phyloP scores from a whole-genome alignment of 768 basidiomycete species.

The Gyrodon lividus region DNA sequence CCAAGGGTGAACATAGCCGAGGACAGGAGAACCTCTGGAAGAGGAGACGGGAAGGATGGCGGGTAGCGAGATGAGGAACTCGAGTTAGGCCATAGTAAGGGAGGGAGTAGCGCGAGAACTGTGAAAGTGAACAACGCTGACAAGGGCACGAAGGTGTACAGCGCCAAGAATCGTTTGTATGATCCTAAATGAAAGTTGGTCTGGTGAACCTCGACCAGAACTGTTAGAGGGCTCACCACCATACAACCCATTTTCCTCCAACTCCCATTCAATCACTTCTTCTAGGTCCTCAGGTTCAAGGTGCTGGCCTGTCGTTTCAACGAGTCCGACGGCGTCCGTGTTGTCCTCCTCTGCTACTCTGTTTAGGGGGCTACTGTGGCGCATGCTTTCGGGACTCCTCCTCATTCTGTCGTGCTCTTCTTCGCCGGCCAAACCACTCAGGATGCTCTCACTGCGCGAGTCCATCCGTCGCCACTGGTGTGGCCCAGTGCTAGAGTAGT shows the following conservation, averaged over 20 bases:
- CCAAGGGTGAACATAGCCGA: conserved; percentile 48
- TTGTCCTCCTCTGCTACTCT: conserved; percentile 41
- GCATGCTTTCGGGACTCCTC: conserved; percentile 37
- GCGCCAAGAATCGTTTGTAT: conserved; percentile 50
- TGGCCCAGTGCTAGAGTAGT: conserved; percentile 14
- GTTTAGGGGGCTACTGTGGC: conserved; percentile 26
- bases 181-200: conserved; percentile 46
- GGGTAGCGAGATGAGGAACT: conserved; percentile 40
- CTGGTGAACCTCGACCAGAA: conserved; percentile 1
- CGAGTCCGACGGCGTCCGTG: conserved; percentile 7
- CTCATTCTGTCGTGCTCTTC: conserved; percentile 24
- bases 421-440: conserved; percentile 29
- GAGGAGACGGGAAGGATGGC: conserved; percentile 55
- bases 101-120: conserved; percentile 50
- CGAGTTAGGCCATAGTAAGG: conserved; percentile 44
- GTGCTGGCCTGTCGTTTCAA: conserved; percentile 13
- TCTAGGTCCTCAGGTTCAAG: conserved; percentile 35
- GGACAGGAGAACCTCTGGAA: conserved; percentile 64
- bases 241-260: conserved; percentile 52
- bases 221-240: conserved; percentile 35
- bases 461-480: conserved; percentile 33
- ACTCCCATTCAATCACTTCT: conserved; percentile 45
- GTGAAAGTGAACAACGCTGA: conserved; percentile 49
- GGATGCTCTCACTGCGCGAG: conserved; percentile 32
- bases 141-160: conserved; percentile 62